Base-by-base conservation (phyloP, 768 basidiomycete species). In the Tremella yokohamensis region DNA sequence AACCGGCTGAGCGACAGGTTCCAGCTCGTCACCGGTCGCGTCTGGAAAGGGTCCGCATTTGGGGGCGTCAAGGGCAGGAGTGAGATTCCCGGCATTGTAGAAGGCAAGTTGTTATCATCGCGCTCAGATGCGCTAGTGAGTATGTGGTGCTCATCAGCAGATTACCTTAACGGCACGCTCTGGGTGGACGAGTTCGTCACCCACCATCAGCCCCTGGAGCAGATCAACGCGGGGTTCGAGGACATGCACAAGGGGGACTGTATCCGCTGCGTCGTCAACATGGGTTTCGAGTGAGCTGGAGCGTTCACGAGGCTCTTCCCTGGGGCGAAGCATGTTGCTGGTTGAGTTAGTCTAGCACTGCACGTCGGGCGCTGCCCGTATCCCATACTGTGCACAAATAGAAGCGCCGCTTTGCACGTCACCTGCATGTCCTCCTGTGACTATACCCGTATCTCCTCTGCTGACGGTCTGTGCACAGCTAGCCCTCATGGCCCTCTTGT, bases 11-110 rank as follows among this genome's bases (percentile, higher is more conserved):
- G 11, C 4, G 19, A 9, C 40, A 63, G 68, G 50, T 67, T 72
- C 64, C 68, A 69, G 34, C 54, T 69, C 56, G 75, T 76, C 19
- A 77, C 76, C 19, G 76, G 76, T 54, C 71, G 76, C 40, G 60
- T 63, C 47, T 98, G 96, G 96, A 87, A 90, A 70, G 96, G 96
- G 45, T 81, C 84, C 37, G 96, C 96, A 1, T 99, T 98, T 70
- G 96, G 96, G 56, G 96, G 96, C 52, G 93, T 99, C 64, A 98
- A 98, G 80, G 96, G 94, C 38, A 84, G 96, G 57, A 91, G 93
- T 16, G 94, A 98, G 78, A 80, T 97, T 40, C 93, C 93, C 45
- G 89, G 89, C 22, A 84, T 97, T 29, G 92, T 97, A 7, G 85
- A 93, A 76, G 89, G 90, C 89, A 60, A 65, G 77, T 60, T 18